Conservation (phyloP, 164 flowering plant genomes). For the Platanus orientalis region DNA sequence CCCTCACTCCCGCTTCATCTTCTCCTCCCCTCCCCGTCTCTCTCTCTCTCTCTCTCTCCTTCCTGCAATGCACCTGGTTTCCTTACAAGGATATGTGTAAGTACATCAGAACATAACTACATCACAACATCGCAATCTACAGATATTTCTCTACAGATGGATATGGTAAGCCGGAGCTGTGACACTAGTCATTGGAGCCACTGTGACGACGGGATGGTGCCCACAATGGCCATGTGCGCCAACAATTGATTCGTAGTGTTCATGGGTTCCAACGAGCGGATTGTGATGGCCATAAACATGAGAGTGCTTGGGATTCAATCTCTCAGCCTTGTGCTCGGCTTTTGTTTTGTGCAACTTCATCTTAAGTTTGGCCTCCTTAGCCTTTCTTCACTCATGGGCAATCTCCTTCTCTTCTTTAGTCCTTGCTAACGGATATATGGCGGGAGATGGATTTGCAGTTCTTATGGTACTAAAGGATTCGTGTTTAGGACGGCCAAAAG, state of each 20-base stretch:
- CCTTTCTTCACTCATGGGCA: conserved; percentile 55
- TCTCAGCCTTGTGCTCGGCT: conserved; percentile 42
- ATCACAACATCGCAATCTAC: too few relatives aligned
- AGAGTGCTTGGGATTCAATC: conserved; percentile 18
- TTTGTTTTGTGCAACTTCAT: conserved; percentile 47
- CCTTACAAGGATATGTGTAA: too few relatives aligned
- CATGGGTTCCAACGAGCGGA: too few relatives aligned
- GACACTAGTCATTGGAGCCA: conserved; percentile 11
- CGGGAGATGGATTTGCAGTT: too few relatives aligned
- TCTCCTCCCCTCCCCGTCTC: too few relatives aligned
- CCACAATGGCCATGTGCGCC: neutral
- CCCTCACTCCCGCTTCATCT: too few relatives aligned
- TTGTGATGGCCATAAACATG: neutral
- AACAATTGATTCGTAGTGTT: neutral
- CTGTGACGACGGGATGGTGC: conserved; percentile 11
- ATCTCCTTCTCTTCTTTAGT: conserved; percentile 50
- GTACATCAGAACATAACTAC: too few relatives aligned
- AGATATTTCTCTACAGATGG: conserved; percentile 13
- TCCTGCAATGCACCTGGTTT: too few relatives aligned
- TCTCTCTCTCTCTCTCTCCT: too few relatives aligned
- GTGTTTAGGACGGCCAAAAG: too few relatives aligned
- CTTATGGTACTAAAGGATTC: too few relatives aligned
- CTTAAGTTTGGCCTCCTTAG: conserved; percentile 65
- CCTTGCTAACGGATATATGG: too few relatives aligned
- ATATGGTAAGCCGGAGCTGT: conserved; percentile 30